These are phyloP conservation scores for Ceratobasidium sp. DNA, from an alignment of 1,284 basidiomycete species.

Conservation along the genomic window DNA sequence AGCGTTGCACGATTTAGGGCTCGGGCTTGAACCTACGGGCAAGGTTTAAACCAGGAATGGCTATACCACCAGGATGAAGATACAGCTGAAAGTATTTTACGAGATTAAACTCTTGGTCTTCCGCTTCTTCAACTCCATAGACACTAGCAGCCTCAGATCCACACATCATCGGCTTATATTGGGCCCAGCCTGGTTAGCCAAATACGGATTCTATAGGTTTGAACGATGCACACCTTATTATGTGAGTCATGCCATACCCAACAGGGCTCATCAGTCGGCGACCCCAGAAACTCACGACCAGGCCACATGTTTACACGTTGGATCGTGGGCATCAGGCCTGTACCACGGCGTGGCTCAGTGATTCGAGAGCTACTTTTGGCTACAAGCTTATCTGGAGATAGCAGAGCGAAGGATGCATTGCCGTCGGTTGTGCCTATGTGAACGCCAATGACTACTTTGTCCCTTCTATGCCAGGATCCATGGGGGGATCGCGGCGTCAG, in stretches of 20 bases:
- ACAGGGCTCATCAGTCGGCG: slow-evolving; percentile 27
- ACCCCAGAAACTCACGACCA: neutral
- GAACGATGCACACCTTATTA: slow-evolving; percentile 5
- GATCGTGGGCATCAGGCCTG: neutral
- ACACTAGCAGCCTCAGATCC: slow-evolving; percentile 31
- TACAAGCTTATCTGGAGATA: neutral
- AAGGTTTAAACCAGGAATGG: neutral
- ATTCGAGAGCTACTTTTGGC: neutral
- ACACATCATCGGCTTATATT: slow-evolving; percentile 14
- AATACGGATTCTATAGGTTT: neutral
- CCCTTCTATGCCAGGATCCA: too few relatives aligned
- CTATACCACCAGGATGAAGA: slow-evolving; percentile 35
- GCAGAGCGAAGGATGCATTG: neutral
- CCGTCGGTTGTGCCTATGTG: slow-evolving; percentile 6
- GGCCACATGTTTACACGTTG: slow-evolving; percentile 41
- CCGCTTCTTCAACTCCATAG: neutral
- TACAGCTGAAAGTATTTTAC: slow-evolving; percentile 42
- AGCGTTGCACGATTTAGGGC: neutral
- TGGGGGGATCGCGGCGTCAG: too few relatives aligned
- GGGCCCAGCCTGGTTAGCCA: too few relatives aligned
- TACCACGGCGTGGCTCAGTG: too few relatives aligned
- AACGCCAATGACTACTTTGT: neutral
- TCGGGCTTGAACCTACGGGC: neutral
- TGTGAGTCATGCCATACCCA: slow-evolving; percentile 40
- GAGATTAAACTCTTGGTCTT: slow-evolving; percentile 27